These are phyloP conservation scores for Hebeloma cylindrosporum DNA, from an alignment of 768 basidiomycete genomes.

Conservation along the genomic window DNA sequence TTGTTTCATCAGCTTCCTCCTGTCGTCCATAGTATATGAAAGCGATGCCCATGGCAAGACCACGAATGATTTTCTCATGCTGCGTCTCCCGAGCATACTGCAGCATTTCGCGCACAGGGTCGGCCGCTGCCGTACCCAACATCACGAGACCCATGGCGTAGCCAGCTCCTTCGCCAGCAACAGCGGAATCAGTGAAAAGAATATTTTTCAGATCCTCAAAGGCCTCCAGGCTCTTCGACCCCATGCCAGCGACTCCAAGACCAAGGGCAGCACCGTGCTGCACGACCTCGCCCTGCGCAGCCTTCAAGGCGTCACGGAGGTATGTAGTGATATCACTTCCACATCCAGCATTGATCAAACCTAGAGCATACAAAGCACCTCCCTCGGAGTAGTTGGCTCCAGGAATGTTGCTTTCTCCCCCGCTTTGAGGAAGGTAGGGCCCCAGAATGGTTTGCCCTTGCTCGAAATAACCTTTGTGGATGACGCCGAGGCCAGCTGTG, in stretches of 20 bases:
- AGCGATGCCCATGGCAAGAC: conserved; percentile 88
- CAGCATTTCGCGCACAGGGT: conserved; percentile 90
- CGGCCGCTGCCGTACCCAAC: conserved; percentile 87
- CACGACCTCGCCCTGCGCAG: conserved; percentile 79
- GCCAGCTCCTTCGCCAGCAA: conserved; percentile 94
- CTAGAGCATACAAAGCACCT: conserved; percentile 93
- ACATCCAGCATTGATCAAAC: conserved; percentile 91
- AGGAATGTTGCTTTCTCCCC: conserved; percentile 71
- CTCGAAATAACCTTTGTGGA: conserved; percentile 95
- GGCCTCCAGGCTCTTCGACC: conserved; percentile 81
- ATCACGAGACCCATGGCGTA: conserved; percentile 98
- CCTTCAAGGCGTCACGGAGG: conserved; percentile 76
- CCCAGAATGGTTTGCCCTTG: conserved; percentile 90
- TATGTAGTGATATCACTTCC: conserved; percentile 77
- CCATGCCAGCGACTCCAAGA: conserved; percentile 95
- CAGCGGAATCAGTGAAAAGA: conserved; percentile 91
- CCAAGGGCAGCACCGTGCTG: conserved; percentile 98
- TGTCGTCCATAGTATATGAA: conserved; percentile 92
- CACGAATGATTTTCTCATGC: conserved; percentile 98
- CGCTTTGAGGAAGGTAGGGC: conserved; percentile 86
- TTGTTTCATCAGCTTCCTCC: conserved; percentile 87
- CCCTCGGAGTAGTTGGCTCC: conserved; percentile 92
- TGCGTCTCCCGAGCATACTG: conserved; percentile 96
- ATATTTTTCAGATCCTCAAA: conserved; percentile 90
- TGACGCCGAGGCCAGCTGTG: conserved; percentile 94